Percentiles rank a stretch among this genome's conserved stretches.
Evolutionary conservation across 106 monocot species (phyloP).

Genomic region (Gastrodia elata): DNA sequence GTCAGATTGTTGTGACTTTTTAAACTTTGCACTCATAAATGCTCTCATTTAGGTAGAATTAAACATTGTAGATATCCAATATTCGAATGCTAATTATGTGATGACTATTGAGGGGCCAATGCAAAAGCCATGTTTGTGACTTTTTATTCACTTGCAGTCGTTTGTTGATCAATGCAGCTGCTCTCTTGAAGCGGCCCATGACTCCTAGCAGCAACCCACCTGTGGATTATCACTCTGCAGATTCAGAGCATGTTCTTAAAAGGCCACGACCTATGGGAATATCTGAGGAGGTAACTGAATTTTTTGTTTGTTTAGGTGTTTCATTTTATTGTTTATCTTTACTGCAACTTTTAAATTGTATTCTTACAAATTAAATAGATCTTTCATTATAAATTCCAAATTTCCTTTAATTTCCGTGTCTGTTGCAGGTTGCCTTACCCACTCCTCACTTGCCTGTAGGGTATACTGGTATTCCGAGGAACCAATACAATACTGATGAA

Average conservation of each 20-base stretch:
- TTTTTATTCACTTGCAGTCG: background rate
- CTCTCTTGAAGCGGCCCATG: conserved; percentile 46
- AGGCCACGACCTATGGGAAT: conserved; percentile 35
- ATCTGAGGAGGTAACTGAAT: conserved; percentile 47
- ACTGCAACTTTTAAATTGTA: background rate
- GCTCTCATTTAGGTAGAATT: background rate
- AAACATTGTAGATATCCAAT: background rate
- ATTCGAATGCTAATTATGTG: background rate
- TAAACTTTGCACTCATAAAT: background rate
- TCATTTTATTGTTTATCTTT: conserved; percentile 1
- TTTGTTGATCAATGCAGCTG: conserved; percentile 12
- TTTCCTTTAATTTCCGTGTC: background rate
- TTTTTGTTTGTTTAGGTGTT: background rate
- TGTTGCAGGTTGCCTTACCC: conserved; percentile 19
- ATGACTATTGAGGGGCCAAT: background rate
- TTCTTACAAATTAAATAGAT: background rate
- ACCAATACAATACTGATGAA: conserved; percentile 19
- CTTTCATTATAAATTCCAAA: background rate
- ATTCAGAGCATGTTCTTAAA: conserved; percentile 58
- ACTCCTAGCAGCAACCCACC: conserved; percentile 35
- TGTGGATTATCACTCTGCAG: conserved; percentile 52
- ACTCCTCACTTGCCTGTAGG: conserved; percentile 16
- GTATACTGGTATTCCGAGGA: conserved; percentile 16
- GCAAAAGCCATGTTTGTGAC: background rate
- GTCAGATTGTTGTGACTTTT: background rate